Evolutionary conservation across 257 asterid species (phyloP).

Genomic region (Jasminum sambac): DNA sequence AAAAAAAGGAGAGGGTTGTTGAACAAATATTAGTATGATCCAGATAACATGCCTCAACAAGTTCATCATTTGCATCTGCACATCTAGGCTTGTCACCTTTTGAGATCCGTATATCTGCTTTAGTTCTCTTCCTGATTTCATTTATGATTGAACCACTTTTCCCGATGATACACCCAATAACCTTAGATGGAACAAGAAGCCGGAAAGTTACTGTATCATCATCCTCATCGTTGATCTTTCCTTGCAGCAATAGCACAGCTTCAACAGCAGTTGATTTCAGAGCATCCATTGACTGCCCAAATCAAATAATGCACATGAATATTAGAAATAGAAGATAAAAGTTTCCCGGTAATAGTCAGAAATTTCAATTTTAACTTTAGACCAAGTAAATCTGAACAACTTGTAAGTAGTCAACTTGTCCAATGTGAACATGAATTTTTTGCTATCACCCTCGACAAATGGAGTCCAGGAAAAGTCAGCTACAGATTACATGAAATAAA

Average conservation of each 20-base stretch:
- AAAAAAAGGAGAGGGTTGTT: slow-evolving; percentile 22
- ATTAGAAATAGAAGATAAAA: slow-evolving; percentile 14
- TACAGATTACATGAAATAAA: not conserved
- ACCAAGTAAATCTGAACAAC: not conserved
- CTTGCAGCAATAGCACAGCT: slow-evolving; percentile 85
- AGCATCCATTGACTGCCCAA: slow-evolving; percentile 70
- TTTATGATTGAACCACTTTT: slow-evolving; percentile 81
- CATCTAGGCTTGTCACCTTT: slow-evolving; percentile 78
- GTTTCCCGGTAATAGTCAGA: not conserved
- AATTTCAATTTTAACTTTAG: not conserved
- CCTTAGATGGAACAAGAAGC: slow-evolving; percentile 82
- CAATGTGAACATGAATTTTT: slow-evolving; percentile 8
- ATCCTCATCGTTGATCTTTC: slow-evolving; percentile 82
- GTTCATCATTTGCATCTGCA: slow-evolving; percentile 73
- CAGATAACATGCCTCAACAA: slow-evolving; percentile 65
- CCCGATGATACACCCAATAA: slow-evolving; percentile 92
- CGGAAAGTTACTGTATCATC: slow-evolving; percentile 62
- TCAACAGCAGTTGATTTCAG: slow-evolving; percentile 87
- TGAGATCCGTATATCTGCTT: slow-evolving; percentile 80
- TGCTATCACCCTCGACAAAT: slow-evolving; percentile 5
- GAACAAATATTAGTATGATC: slow-evolving; percentile 9
- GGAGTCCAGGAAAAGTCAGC: not conserved
- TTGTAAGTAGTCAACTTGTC: slow-evolving; percentile 10
- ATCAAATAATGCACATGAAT: slow-evolving; percentile 23
- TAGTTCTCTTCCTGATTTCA: slow-evolving; percentile 87